phyloP scores from a whole-genome alignment of 2,329 filamentous ascomycete species.

The Colletotrichum simmondsii region DNA sequence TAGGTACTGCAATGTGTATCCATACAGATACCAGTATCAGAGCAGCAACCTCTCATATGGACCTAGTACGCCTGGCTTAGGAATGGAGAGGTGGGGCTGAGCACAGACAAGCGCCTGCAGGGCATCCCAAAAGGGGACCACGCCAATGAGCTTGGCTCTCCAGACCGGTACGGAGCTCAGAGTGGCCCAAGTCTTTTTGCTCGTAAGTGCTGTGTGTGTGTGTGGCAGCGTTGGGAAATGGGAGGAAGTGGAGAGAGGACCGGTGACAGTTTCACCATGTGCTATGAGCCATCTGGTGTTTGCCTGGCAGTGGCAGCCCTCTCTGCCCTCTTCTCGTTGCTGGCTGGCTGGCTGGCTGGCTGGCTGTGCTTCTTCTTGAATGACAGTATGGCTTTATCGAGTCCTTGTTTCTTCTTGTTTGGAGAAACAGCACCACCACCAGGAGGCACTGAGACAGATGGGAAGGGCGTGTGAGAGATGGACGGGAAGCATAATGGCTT shows the following conservation, averaged over 20 bases:
- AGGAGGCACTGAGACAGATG: not conserved
- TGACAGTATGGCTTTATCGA: not conserved
- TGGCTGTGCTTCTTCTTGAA: not conserved
- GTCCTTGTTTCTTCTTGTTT: not conserved
- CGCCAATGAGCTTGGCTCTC: conserved; percentile 32
- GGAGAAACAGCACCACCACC: not conserved
- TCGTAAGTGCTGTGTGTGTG: not conserved
- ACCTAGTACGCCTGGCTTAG: not conserved
- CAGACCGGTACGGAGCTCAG: conserved; percentile 21
- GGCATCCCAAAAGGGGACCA: conserved; percentile 18
- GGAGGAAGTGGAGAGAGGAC: not conserved
- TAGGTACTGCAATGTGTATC: no score
- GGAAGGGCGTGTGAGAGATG: not conserved
- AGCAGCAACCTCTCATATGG: not conserved
- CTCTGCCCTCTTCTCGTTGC: not conserved
- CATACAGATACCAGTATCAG: no score
- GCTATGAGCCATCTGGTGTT: conserved; percentile 14
- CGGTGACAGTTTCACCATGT: conserved; percentile 30
- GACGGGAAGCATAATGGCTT: not conserved
- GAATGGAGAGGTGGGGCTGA: not conserved
- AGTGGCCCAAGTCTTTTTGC: not conserved
- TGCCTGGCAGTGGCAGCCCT: not conserved
- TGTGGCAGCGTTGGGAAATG: conserved; percentile 6
- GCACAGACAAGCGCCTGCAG: conserved; percentile 31
- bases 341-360: no score